Evolutionary conservation across 495 filamentous ascomycete genomes (phyloP).

Genomic region (Penicillium alfredii): DNA sequence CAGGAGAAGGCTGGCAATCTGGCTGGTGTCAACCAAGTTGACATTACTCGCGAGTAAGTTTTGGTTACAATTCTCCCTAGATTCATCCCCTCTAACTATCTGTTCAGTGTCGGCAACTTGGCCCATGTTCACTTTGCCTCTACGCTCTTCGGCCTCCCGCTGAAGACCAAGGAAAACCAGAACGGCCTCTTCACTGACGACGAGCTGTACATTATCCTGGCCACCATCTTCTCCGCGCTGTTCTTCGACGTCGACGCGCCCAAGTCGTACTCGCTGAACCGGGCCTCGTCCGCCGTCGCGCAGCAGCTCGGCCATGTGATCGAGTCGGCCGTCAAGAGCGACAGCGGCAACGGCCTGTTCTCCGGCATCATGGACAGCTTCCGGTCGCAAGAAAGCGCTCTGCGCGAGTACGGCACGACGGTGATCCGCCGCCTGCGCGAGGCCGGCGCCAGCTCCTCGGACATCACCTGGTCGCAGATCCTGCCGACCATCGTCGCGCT

Average conservation of each 20-base stretch:
- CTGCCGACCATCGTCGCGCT: constrained; percentile 54
- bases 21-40: constrained; percentile 58
- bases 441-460: constrained; percentile 53
- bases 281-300: constrained; percentile 56
- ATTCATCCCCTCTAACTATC: neutral
- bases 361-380: constrained; percentile 51
- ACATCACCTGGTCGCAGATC: constrained; percentile 71
- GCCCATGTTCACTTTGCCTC: constrained; percentile 68
- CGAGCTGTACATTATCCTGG: constrained; percentile 71
- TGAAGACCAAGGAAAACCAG: constrained; percentile 63
- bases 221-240: constrained; percentile 55
- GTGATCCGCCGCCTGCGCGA: constrained; percentile 67
- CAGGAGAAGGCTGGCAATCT: constrained; percentile 56
- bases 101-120: constrained; percentile 65
- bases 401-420: constrained; percentile 62
- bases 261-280: constrained; percentile 51
- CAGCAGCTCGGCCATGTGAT: constrained; percentile 58
- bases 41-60: constrained; percentile 63
- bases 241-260: constrained; percentile 51
- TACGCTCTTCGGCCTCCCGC: constrained; percentile 63
- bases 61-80: neutral
- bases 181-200: constrained; percentile 71
- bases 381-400: constrained; percentile 44
- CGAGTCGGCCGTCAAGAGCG: constrained; percentile 59
- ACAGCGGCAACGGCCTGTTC: constrained; percentile 51